phyloP scores from a whole-genome alignment of 768 basidiomycete genomes.

The Suillus bovinus region DNA sequence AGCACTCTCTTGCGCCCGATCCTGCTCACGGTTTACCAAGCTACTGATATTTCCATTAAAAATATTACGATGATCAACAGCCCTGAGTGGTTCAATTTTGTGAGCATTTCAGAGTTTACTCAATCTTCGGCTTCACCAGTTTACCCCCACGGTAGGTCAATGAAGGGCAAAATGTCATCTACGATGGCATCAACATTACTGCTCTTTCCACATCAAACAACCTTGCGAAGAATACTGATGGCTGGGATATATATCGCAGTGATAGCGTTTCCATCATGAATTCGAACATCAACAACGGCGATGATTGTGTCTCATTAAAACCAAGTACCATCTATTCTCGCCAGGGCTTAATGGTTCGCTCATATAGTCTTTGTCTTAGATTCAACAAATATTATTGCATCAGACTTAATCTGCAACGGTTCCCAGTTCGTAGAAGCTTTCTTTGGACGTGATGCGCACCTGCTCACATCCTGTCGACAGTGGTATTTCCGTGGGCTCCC shows the following conservation, averaged over 20 bases:
- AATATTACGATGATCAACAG: constrained; percentile 50
- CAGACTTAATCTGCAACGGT: constrained; percentile 60
- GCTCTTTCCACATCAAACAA: constrained; percentile 47
- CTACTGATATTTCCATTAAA: constrained; percentile 45
- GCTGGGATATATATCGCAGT: constrained; percentile 64
- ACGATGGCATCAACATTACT: constrained; percentile 46
- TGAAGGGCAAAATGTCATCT: constrained; percentile 47
- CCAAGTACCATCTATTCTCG: constrained; percentile 36
- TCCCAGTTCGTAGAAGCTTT: constrained; percentile 40
- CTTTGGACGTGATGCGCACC: background rate
- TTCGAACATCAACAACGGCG: constrained; percentile 53
- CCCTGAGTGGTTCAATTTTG: constrained; percentile 56
- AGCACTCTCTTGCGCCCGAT: constrained; percentile 53
- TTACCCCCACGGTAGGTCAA: constrained; percentile 37
- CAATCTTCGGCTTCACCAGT: background rate
- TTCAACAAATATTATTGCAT: constrained; percentile 57
- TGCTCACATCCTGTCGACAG: constrained; percentile 28
- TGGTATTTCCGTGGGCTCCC: constrained; percentile 51
- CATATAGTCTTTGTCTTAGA: constrained; percentile 21
- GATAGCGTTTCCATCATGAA: constrained; percentile 49
- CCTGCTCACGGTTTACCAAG: constrained; percentile 54
- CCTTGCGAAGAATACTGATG: constrained; percentile 53
- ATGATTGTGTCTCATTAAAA: constrained; percentile 63
- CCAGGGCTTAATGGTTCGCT: background rate
- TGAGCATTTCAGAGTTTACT: constrained; percentile 17